phyloP scores from a whole-genome alignment of 1,139 yeast genomes.

The Suhomyces wounanorum region DNA sequence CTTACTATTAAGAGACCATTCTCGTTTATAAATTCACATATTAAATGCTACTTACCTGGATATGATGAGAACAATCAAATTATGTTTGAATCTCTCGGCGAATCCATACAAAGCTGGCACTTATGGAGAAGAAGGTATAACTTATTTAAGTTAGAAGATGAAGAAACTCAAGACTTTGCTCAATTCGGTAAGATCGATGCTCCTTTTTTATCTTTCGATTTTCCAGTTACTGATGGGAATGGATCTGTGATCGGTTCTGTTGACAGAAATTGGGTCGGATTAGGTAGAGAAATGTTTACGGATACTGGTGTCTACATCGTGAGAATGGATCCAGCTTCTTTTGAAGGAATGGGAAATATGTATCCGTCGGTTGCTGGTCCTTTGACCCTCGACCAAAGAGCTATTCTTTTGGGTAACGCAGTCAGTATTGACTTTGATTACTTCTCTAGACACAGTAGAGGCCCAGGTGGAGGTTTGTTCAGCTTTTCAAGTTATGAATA shows the following conservation, averaged over 20 bases:
- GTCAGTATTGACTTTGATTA: conserved; percentile 93
- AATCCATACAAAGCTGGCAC: conserved; percentile 91
- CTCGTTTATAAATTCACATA: conserved; percentile 84
- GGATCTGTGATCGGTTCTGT: conserved; percentile 71
- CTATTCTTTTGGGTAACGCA: conserved; percentile 82
- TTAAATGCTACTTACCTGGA: conserved; percentile 69
- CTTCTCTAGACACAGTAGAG: conserved; percentile 82
- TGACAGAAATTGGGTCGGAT: conserved; percentile 92
- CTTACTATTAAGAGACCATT: conserved; percentile 80
- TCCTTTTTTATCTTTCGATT: conserved; percentile 82
- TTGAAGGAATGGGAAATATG: conserved; percentile 47
- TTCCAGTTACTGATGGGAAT: conserved; percentile 65
- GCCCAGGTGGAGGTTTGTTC: conserved; percentile 45
- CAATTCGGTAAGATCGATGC: conserved; percentile 89
- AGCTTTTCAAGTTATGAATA: conserved; percentile 30
- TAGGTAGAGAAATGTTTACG: conserved; percentile 88
- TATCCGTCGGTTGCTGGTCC: conserved; percentile 47
- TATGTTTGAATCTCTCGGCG: conserved; percentile 67
- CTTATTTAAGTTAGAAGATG: conserved; percentile 59
- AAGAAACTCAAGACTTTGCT: conserved; percentile 47
- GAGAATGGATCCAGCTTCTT: conserved; percentile 74
- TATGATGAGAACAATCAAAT: conserved; percentile 36
- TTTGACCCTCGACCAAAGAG: conserved; percentile 77
- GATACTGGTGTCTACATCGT: conserved; percentile 92
- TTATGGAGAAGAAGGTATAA: conserved; percentile 87